These are phyloP conservation scores for Ascochyta lentis DNA, from an alignment of 2,329 filamentous ascomycete species.

Conservation along the genomic window DNA sequence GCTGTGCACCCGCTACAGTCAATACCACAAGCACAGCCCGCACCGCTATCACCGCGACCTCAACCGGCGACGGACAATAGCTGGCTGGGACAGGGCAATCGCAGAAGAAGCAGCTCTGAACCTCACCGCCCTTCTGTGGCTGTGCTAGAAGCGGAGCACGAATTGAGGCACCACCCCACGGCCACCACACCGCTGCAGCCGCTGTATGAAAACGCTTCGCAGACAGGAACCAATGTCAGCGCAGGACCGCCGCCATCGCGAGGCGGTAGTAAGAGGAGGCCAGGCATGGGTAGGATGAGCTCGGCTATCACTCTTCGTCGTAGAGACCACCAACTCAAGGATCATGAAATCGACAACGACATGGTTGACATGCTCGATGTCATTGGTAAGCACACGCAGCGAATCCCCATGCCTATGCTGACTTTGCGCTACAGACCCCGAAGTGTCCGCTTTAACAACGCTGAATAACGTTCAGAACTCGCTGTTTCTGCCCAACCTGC, in stretches of 20 bases:
- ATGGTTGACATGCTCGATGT: slow-evolving; percentile 73
- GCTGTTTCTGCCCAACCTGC: slow-evolving; percentile 81
- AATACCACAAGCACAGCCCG: slow-evolving; percentile 9
- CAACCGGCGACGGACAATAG: slow-evolving; percentile 15
- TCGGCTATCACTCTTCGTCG: slow-evolving; percentile 40
- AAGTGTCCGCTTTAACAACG: slow-evolving; percentile 81
- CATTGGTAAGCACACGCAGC: slow-evolving; percentile 60
- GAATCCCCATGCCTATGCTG: slow-evolving; percentile 18
- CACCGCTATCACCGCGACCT: slow-evolving; percentile 6
- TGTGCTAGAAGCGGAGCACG: slow-evolving; percentile 33
- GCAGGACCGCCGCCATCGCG: slow-evolving; percentile 25
- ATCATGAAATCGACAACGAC: slow-evolving; percentile 62
- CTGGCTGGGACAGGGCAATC: slow-evolving; percentile 29
- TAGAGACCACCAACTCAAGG: slow-evolving; percentile 19
- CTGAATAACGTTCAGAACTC: slow-evolving; percentile 94
- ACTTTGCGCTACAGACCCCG: slow-evolving; percentile 67
- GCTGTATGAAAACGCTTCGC: slow-evolving; percentile 38
- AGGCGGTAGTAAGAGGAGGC: slow-evolving; percentile 23
- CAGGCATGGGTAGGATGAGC: slow-evolving; percentile 26
- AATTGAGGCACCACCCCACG: slow-evolving; percentile 36
- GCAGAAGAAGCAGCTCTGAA: slow-evolving; percentile 43
- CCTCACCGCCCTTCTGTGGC: slow-evolving; percentile 38
- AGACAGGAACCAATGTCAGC: slow-evolving; percentile 12
- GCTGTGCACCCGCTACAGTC: slow-evolving; percentile 11
- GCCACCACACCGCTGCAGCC: slow-evolving; percentile 40